Evolutionary conservation across 441 rosid genomes (phyloP).

Genomic region (Populus trichocarpa): DNA sequence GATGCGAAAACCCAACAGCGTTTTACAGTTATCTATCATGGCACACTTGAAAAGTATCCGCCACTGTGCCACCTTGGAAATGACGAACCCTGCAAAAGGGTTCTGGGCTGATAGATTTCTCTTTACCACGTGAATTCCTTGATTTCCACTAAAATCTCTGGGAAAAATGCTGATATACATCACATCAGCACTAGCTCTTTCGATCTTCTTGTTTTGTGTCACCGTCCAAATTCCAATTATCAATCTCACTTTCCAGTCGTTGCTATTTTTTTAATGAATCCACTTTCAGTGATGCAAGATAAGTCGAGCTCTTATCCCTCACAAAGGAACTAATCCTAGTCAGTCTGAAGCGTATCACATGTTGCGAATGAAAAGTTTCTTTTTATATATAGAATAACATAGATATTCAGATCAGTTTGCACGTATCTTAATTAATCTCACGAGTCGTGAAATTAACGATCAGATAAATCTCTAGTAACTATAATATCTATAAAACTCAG

Average conservation of each 20-base stretch:
- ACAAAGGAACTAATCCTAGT: not conserved
- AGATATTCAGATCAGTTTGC: too few relatives aligned
- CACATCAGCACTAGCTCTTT: not conserved
- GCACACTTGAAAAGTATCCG: not conserved
- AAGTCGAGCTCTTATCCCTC: not conserved
- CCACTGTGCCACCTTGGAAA: not conserved
- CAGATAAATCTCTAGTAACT: too few relatives aligned
- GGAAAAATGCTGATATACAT: not conserved
- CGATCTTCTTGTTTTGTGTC: not conserved
- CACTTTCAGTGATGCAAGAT: not conserved
- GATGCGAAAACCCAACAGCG: not conserved
- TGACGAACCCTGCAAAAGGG: not conserved
- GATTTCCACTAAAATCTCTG: not conserved
- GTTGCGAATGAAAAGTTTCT: not conserved
- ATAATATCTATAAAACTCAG: too few relatives aligned
- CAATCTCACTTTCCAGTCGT: not conserved
- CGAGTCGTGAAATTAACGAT: too few relatives aligned
- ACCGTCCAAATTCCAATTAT: not conserved
- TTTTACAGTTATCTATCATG: not conserved
- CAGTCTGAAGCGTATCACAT: too few relatives aligned
- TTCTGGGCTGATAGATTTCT: not conserved
- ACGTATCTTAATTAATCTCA: too few relatives aligned
- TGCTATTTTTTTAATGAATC: not conserved
- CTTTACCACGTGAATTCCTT: not conserved
- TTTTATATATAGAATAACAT: too few relatives aligned